These are phyloP conservation scores for Saccharomyces hybrid DNA, from an alignment of 1,139 yeast species.

Conservation along the genomic window DNA sequence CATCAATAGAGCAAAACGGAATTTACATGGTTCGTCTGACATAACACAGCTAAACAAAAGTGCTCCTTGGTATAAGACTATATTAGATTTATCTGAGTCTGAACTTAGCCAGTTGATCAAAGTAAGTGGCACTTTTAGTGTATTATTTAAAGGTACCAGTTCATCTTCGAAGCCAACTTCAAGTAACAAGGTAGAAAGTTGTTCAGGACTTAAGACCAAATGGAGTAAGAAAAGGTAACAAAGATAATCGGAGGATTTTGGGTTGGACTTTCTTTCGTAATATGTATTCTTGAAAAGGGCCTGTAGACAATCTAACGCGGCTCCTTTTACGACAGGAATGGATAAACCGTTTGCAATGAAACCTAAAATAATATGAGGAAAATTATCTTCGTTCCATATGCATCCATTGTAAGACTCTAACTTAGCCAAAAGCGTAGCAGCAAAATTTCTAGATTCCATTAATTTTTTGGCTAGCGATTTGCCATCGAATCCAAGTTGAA, in stretches of 20 bases:
- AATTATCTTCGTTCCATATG: constrained; percentile 40
- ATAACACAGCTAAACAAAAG: constrained; percentile 44
- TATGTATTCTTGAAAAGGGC: constrained; percentile 44
- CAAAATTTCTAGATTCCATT: constrained; percentile 32
- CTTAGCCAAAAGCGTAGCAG: constrained; percentile 37
- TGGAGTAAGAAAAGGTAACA: constrained; percentile 52
- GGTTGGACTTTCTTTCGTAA: constrained; percentile 12
- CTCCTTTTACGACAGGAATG: constrained; percentile 50
- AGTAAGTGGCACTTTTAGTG: constrained; percentile 40
- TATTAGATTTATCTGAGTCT: constrained; percentile 38
- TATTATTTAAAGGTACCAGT: constrained; percentile 32
- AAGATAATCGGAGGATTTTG: constrained; percentile 25
- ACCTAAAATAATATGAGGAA: constrained; percentile 50
- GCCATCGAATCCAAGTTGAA: constrained; percentile 8
- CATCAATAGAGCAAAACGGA: constrained; percentile 47
- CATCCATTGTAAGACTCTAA: constrained; percentile 42
- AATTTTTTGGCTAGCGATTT: constrained; percentile 13
- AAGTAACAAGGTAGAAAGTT: constrained; percentile 40
- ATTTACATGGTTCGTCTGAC: constrained; percentile 46
- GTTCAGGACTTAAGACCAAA: constrained; percentile 44
- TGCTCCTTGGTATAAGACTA: constrained; percentile 48
- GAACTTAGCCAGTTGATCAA: constrained; percentile 44
- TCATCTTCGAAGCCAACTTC: constrained; percentile 41
- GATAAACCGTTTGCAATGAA: constrained; percentile 59
- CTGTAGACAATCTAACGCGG: constrained; percentile 47